phyloP scores from a whole-genome alignment of 2,329 filamentous ascomycete species.

The Eutypa lata region DNA sequence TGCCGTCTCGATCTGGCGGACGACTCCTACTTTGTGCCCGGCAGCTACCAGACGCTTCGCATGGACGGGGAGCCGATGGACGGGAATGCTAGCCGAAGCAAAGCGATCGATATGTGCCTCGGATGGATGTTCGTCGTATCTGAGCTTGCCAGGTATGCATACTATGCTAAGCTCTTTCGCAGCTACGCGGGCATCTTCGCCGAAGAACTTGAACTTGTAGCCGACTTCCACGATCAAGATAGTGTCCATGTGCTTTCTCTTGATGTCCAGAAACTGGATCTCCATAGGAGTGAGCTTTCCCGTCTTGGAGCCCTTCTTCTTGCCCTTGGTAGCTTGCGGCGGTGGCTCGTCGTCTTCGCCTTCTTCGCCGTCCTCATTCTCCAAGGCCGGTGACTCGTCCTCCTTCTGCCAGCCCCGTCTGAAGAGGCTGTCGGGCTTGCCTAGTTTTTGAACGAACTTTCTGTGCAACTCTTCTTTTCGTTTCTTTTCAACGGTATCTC shows the following conservation, averaged over 20 bases:
- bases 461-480: slow-evolving; percentile 72
- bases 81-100: slow-evolving; percentile 92
- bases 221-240: slow-evolving; percentile 91
- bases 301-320: slow-evolving; percentile 68
- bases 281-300: slow-evolving; percentile 93
- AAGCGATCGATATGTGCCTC: slow-evolving; percentile 91
- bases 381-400: slow-evolving; percentile 46
- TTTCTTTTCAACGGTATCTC: slow-evolving; percentile 48
- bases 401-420: slow-evolving; percentile 53
- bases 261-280: slow-evolving; percentile 89
- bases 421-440: slow-evolving; percentile 75
- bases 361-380: slow-evolving; percentile 56
- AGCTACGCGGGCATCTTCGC: slow-evolving; percentile 86
- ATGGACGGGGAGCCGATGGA: slow-evolving; percentile 87
- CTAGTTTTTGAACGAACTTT: slow-evolving; percentile 87
- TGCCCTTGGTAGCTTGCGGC: slow-evolving; percentile 43
- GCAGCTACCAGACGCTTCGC: slow-evolving; percentile 89
- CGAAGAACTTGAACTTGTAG: slow-evolving; percentile 97
- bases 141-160: slow-evolving; percentile 91
- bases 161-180: slow-evolving; percentile 91
- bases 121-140: slow-evolving; percentile 90
- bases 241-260: slow-evolving; percentile 85
- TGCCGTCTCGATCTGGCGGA: slow-evolving; percentile 91
- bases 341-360: slow-evolving; percentile 51
- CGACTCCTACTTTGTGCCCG: slow-evolving; percentile 93